Conservation (phyloP, 2,329 filamentous ascomycete species). For the Lecanicillium sp. region DNA sequence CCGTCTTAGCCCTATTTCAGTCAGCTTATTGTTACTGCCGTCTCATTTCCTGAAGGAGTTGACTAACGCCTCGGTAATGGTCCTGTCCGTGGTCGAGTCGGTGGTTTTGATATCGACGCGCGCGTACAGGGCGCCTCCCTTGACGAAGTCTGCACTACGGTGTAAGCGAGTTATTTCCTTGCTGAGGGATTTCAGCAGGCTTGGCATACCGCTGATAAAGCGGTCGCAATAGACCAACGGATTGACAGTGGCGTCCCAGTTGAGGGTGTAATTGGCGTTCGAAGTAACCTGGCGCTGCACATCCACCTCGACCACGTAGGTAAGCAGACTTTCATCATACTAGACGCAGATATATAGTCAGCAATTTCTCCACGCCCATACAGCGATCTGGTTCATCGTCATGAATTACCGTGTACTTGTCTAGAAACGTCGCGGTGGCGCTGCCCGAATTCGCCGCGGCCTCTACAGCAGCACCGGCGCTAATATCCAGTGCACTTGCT, state of each 20-base stretch:
- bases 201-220: not conserved
- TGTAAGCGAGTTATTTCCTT: too few species aligned
- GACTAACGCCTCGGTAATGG: not conserved
- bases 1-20: not conserved
- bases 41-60: not conserved
- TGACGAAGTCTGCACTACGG: not conserved
- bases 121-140: not conserved
- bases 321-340: not conserved
- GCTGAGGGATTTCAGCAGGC: too few species aligned
- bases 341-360: too few species aligned
- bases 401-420: not conserved
- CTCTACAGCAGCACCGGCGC: not conserved
- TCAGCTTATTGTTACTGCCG: not conserved
- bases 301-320: slow-evolving; percentile 1
- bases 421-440: not conserved
- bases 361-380: too few species aligned
- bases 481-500: not conserved
- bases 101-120: slow-evolving; percentile 1
- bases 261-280: not conserved
- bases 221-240: not conserved
- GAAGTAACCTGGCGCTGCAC: not conserved
- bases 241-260: not conserved
- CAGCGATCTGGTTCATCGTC: too few species aligned
- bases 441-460: not conserved
- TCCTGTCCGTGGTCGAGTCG: slow-evolving; percentile 1